phyloP scores from a whole-genome alignment of 2,329 filamentous ascomycete species.

The Zarea fungicola region DNA sequence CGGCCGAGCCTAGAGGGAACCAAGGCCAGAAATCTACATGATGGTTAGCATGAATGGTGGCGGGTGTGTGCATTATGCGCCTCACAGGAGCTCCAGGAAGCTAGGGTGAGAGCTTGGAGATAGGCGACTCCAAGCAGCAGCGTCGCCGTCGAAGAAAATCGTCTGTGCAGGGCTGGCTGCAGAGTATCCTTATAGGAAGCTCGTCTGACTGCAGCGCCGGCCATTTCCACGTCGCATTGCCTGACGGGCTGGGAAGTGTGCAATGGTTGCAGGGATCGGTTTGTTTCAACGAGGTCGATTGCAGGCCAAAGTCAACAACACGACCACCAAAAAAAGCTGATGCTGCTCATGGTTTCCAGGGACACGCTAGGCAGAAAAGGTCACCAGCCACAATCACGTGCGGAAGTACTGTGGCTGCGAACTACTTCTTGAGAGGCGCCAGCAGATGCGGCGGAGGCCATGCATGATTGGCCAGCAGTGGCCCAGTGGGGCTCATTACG shows the following conservation, averaged over 20 bases:
- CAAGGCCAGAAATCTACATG: conserved; percentile 73
- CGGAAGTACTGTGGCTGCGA: too few relatives aligned
- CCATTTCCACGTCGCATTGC: conserved; percentile 47
- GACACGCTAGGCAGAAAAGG: conserved; percentile 14
- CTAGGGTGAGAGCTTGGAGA: conserved; percentile 63
- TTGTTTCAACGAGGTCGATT: background rate
- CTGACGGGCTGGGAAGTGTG: conserved; percentile 23
- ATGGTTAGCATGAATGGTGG: conserved; percentile 11
- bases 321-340: conserved; percentile 9
- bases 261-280: conserved; percentile 15
- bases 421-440: too few relatives aligned
- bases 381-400: conserved; percentile 7
- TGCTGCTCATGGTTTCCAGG: conserved; percentile 5
- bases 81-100: conserved; percentile 65
- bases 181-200: conserved; percentile 80
- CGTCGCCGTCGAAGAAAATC: conserved; percentile 74
- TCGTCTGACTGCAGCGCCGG: conserved; percentile 49
- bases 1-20: conserved; percentile 74
- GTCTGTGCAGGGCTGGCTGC: conserved; percentile 79
- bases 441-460: too few relatives aligned
- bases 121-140: conserved; percentile 69
- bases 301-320: conserved; percentile 9
- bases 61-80: background rate
- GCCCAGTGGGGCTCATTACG: conserved; percentile 13
- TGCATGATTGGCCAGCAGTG: background rate